Percentiles rank a stretch among this genome's conserved stretches.
Conservation (phyloP, 345 rosid species). For the Erodium maritimum region DNA sequence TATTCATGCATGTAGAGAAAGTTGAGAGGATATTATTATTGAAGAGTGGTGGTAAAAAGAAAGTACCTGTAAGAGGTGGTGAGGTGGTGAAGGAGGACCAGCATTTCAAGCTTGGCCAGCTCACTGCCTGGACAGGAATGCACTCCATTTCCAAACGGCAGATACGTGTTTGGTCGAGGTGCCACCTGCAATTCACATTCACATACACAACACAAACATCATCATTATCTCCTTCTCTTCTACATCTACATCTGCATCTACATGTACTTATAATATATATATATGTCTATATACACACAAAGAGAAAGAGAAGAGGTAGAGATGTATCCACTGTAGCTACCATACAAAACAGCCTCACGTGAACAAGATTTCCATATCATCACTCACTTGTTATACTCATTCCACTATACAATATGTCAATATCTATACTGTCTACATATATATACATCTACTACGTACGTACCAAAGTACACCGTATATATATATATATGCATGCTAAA, state of each 20-base stretch:
- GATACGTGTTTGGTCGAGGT: slow-evolving; percentile 61
- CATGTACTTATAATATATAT: background rate
- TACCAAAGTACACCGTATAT: no score
- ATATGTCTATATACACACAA: background rate
- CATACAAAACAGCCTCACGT: slow-evolving; percentile 41
- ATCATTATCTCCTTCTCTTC: background rate
- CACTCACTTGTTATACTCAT: slow-evolving; percentile 9
- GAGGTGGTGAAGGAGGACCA: slow-evolving; percentile 80
- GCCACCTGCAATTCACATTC: slow-evolving; percentile 68
- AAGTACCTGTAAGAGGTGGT: slow-evolving; percentile 56
- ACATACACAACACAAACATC: slow-evolving; percentile 4
- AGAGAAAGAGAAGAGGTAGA: background rate
- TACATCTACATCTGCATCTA: background rate
- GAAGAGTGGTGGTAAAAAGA: background rate
- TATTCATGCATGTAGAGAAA: no score
- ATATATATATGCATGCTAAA: no score
- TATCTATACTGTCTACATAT: background rate
- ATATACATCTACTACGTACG: no score
- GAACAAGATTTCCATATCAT: slow-evolving; percentile 1
- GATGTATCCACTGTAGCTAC: slow-evolving; percentile 11
- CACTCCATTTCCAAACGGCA: slow-evolving; percentile 91
- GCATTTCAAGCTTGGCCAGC: slow-evolving; percentile 89
- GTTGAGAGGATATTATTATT: background rate
- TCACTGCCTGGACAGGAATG: slow-evolving; percentile 99
- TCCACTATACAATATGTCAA: slow-evolving; percentile 2